Conservation (phyloP, 1,284 basidiomycete species). For the Sphaerobolus stellatus region DNA sequence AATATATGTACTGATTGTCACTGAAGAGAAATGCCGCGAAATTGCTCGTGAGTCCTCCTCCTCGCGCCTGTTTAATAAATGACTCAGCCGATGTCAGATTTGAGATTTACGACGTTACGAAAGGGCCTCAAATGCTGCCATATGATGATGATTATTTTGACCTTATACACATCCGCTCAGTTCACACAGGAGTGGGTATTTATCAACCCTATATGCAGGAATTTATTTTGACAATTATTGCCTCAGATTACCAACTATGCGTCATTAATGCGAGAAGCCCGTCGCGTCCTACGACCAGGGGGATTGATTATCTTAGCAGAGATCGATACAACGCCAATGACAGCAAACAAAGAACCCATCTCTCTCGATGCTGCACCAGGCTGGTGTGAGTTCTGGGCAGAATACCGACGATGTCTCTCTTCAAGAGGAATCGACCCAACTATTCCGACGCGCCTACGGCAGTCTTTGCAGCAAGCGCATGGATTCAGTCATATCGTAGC, state of each 20-base stretch:
- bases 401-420: conserved; percentile 51
- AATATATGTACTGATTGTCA: conserved; percentile 16
- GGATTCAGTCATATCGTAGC: conserved; percentile 51
- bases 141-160: conserved; percentile 63
- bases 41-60: conserved; percentile 56
- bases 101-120: conserved; percentile 60
- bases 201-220: conserved; percentile 24
- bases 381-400: conserved; percentile 62
- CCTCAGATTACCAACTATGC: conserved; percentile 59
- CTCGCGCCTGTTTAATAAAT: not conserved
- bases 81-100: conserved; percentile 42
- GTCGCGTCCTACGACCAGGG: conserved; percentile 63
- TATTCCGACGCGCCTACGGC: conserved; percentile 52
- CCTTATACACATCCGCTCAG: conserved; percentile 62
- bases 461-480: conserved; percentile 44
- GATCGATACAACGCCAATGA: conserved; percentile 49
- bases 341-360: conserved; percentile 41
- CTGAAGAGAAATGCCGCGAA: conserved; percentile 57
- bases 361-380: conserved; percentile 43
- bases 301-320: conserved; percentile 68
- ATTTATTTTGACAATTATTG: conserved; percentile 30
- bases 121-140: conserved; percentile 38
- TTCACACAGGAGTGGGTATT: conserved; percentile 58
- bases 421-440: conserved; percentile 52
- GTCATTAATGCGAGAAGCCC: conserved; percentile 56